Evolutionary conservation across 306 rosid species (phyloP), one percentile per base, ranked within the genome.

Genomic region (Mimosa pudica): DNA sequence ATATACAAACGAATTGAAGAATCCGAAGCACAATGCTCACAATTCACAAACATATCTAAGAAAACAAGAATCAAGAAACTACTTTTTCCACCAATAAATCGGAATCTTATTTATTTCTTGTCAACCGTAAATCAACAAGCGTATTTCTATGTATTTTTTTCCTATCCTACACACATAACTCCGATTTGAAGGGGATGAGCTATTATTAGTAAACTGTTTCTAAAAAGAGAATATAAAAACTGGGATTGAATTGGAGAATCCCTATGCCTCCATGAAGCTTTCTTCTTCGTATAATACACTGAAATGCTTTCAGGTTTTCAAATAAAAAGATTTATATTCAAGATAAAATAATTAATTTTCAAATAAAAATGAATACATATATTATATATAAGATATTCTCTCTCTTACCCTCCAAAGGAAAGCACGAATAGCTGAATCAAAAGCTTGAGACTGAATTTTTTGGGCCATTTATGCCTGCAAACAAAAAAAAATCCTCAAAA

Each of bases 391-490:
- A 51, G 55, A 51, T 51, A 46, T 46, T 46, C 57, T 55, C 10
- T 54, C 11, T 6, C 86, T 66, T 85, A 92, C 98, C 97, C 95
- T 83, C 92, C 95, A 36, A 92, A 71, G 20, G 92, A 78, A 80
- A 94, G 89, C 42, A 89, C 58, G 32, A 89, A 16, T 73, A 92
- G 70, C 88, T 83, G 90, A 61, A 76, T 41, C 47, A 80, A 0
- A 85, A 92, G 82, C 88, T 89, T 94, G 49, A 80, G 77, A 72
- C 79, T 81, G 72, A 87, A 8, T 79, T 75, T 89, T 61, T 42
- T 82, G 20, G 97, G 97, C 97, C 97, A 94, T 76, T 49, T 79
- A 65, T 47, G 81, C 86, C 97, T 94, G 90, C 84, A 54, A 48
- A 17, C 61, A 17, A 54, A 8, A 24, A 24, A 24, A 17, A 2